Evolutionary conservation across 2,329 filamentous ascomycete species (phyloP).

Genomic region (Aspergillus fijiensis): DNA sequence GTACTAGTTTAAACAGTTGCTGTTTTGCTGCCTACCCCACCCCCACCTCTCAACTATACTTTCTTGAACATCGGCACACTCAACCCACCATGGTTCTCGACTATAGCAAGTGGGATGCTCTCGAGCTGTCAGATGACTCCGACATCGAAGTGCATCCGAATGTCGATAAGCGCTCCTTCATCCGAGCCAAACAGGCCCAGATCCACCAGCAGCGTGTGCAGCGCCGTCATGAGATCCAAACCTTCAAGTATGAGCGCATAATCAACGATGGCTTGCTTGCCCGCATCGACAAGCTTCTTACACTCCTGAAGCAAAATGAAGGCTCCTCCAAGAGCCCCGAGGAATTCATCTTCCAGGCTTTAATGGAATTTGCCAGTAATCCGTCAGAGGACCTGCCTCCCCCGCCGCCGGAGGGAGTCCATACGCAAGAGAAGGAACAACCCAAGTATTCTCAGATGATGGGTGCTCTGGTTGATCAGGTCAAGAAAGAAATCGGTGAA

Average conservation of each 20-base stretch:
- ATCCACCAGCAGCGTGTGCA: conserved; percentile 89
- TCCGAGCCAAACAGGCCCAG: conserved; percentile 95
- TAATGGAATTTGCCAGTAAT: conserved; percentile 76
- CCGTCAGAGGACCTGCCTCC: conserved; percentile 74
- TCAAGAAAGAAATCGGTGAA: conserved; percentile 81
- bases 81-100: conserved; percentile 56
- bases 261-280: conserved; percentile 88
- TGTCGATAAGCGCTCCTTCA: conserved; percentile 97
- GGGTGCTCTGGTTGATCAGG: conserved; percentile 90
- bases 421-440: conserved; percentile 70
- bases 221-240: conserved; percentile 83
- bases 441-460: conserved; percentile 97
- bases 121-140: conserved; percentile 97
- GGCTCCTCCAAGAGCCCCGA: conserved; percentile 65
- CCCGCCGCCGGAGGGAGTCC: conserved; percentile 73
- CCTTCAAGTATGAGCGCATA: conserved; percentile 81
- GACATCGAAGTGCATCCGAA: conserved; percentile 98
- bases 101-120: conserved; percentile 68
- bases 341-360: conserved; percentile 81
- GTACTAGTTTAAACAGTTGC: not conserved
- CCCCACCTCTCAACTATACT: conserved; percentile 17
- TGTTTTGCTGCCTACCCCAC: conserved; percentile 15
- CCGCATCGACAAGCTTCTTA: conserved; percentile 77
- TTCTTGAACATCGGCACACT: conserved; percentile 7
- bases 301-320: conserved; percentile 71